Evolutionary conservation across 371 early-diverging fungal species (phyloP).

Genomic region (Blastocladiella emersonii): DNA sequence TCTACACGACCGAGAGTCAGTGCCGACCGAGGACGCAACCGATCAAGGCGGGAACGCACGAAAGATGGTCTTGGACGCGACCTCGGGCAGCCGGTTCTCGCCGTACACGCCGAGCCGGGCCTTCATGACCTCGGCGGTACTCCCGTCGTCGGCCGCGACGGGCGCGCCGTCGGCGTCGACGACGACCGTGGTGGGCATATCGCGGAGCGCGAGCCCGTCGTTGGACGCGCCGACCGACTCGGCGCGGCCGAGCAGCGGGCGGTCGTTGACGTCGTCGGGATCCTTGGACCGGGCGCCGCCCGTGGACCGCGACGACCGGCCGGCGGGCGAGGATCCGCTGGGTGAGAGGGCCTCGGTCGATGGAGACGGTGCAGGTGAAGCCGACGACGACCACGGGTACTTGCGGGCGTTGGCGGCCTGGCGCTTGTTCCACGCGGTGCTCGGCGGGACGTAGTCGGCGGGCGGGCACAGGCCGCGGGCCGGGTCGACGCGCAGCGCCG

Average conservation of each 20-base stretch:
- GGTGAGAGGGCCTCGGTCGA: too few species aligned
- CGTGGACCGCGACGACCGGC: too few species aligned
- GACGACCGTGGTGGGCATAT: too few species aligned
- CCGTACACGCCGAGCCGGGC: background rate
- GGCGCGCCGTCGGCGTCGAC: too few species aligned
- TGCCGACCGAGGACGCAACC: background rate
- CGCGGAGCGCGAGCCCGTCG: background rate
- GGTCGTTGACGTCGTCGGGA: background rate
- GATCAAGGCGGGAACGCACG: background rate
- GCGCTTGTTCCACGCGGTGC: too few species aligned
- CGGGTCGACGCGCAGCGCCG: background rate
- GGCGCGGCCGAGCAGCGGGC: too few species aligned
- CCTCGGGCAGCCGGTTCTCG: conserved; percentile 5
- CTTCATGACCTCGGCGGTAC: background rate
- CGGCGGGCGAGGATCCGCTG: too few species aligned
- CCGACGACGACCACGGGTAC: too few species aligned
- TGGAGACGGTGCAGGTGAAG: background rate
- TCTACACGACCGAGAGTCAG: conserved; percentile 7
- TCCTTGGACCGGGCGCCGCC: too few species aligned
- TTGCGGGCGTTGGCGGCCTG: too few species aligned
- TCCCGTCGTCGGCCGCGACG: background rate
- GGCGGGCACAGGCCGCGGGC: background rate
- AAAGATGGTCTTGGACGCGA: conserved; percentile 26
- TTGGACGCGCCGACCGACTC: background rate
- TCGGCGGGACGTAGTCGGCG: background rate